Percentiles rank a stretch among this genome's conserved stretches.
Conservation (phyloP, 2,329 filamentous ascomycete species). For the Phialophora tarda region DNA sequence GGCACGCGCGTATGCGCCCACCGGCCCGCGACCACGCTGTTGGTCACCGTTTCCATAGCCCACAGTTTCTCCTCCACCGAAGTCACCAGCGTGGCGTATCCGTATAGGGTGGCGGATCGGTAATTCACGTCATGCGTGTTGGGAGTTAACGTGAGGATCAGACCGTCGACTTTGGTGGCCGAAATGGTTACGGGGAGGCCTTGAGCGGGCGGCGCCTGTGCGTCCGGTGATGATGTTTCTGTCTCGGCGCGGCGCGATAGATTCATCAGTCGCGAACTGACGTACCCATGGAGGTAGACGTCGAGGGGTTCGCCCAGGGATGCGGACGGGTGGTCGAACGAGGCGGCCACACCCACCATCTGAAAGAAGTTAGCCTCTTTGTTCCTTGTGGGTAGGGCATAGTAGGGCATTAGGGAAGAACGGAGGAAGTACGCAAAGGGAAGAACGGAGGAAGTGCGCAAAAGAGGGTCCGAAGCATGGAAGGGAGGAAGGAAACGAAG, state of each 20-base stretch:
- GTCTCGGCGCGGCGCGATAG: conserved; percentile 65
- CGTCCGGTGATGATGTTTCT: conserved; percentile 39
- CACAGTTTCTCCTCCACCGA: conserved; percentile 73
- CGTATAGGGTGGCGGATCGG: conserved; percentile 77
- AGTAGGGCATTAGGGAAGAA: no score
- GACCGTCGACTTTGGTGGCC: conserved; percentile 76
- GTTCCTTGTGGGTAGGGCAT: no score
- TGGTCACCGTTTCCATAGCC: conserved; percentile 78
- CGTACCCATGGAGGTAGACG: conserved; percentile 83
- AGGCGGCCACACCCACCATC: conserved; percentile 84
- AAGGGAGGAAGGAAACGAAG: neutral
- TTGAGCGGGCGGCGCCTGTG: conserved; percentile 22
- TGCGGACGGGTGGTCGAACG: conserved; percentile 67
- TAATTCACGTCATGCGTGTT: conserved; percentile 87
- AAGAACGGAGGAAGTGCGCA: no score
- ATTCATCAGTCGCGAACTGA: conserved; percentile 76
- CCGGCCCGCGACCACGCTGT: conserved; percentile 72
- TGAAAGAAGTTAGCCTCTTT: neutral
- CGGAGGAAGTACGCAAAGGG: no score
- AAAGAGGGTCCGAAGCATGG: no score
- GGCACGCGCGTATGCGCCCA: conserved; percentile 73
- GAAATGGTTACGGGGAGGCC: conserved; percentile 72
- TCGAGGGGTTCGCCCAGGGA: conserved; percentile 69
- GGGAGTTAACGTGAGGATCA: conserved; percentile 78
- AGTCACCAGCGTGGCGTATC: conserved; percentile 70